A percentile compares a stretch with the other conserved stretches of the same genome.
Evolutionary conservation across 2,329 filamentous ascomycete species (phyloP).

Genomic region (Fusarium liriodendri): DNA sequence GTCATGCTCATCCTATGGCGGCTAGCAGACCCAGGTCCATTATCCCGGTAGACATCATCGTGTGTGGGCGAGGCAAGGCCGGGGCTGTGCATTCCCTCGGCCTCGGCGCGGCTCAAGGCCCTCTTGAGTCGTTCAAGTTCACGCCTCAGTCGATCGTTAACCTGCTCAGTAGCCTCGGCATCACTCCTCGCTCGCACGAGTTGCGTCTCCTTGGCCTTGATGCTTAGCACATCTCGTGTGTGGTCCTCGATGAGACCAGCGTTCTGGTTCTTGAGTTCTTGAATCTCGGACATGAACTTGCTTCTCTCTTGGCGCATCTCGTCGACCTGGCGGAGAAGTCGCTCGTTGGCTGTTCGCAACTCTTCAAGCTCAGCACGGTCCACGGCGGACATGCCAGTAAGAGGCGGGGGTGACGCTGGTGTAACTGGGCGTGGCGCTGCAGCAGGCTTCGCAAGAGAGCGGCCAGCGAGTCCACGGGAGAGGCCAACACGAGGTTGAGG

Average conservation of each 20-base stretch:
- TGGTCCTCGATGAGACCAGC: slow-evolving; percentile 97
- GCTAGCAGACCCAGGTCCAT: slow-evolving; percentile 52
- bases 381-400: slow-evolving; percentile 77
- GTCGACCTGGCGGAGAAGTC: slow-evolving; percentile 78
- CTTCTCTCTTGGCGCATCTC: slow-evolving; percentile 85
- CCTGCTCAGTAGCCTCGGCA: slow-evolving; percentile 87
- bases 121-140: slow-evolving; percentile 95
- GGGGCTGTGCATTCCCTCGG: slow-evolving; percentile 53
- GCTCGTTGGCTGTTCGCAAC: slow-evolving; percentile 84
- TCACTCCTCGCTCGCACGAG: slow-evolving; percentile 92
- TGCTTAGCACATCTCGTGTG: slow-evolving; percentile 92
- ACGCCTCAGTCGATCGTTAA: slow-evolving; percentile 83
- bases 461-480: slow-evolving; percentile 83
- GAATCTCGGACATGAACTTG: slow-evolving; percentile 85
- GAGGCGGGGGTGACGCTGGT: slow-evolving; percentile 67
- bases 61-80: slow-evolving; percentile 62
- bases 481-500: slow-evolving; percentile 72
- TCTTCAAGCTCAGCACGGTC: slow-evolving; percentile 95
- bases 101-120: slow-evolving; percentile 74
- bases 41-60: slow-evolving; percentile 72
- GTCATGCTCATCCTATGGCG: slow-evolving; percentile 70
- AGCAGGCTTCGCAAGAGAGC: slow-evolving; percentile 83
- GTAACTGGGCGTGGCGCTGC: slow-evolving; percentile 61
- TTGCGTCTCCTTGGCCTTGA: slow-evolving; percentile 98
- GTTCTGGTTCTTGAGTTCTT: slow-evolving; percentile 96